Percentiles rank a stretch among this genome's conserved stretches.
Conservation (phyloP, 2,329 filamentous ascomycete genomes). For the Penicillium sp. region DNA sequence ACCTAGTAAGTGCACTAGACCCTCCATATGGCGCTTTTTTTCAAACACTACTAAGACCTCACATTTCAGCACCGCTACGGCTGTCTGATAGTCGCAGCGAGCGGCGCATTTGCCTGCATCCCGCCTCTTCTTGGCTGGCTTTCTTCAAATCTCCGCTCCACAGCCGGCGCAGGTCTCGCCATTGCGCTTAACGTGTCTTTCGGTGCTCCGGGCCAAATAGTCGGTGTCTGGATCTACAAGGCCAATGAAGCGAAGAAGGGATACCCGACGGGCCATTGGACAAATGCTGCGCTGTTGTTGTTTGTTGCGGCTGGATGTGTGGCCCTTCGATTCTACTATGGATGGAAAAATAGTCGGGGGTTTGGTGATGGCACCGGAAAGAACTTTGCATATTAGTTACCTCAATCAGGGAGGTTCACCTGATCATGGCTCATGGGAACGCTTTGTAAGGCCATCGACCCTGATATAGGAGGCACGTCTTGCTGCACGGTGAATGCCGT, state of each 20-base stretch:
- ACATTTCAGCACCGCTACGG: constrained; percentile 58
- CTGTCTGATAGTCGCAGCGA: constrained; percentile 67
- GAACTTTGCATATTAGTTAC: constrained; percentile 32
- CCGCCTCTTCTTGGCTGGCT: constrained; percentile 72
- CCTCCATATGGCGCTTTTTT: background rate
- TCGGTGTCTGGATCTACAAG: constrained; percentile 74
- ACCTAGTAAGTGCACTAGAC: constrained; percentile 40
- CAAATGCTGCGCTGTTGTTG: constrained; percentile 62
- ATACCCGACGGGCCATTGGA: constrained; percentile 72
- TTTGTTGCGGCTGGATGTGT: constrained; percentile 60
- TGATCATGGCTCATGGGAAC: background rate
- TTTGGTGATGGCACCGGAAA: constrained; percentile 21
- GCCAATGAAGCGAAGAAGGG: constrained; percentile 60
- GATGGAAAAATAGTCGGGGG: constrained; percentile 44
- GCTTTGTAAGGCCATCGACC: background rate
- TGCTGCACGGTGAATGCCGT: background rate
- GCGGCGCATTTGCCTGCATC: constrained; percentile 68
- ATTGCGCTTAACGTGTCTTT: constrained; percentile 71
- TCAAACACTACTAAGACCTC: too few relatives aligned
- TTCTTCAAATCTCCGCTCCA: constrained; percentile 67
- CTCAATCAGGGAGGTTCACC: background rate
- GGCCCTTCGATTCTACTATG: constrained; percentile 60
- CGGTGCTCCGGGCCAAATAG: constrained; percentile 70
- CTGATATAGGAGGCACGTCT: background rate
- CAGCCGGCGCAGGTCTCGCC: constrained; percentile 66